Base-by-base conservation (phyloP, 1,284 basidiomycete species). In the Afroboletus lepidellus region DNA sequence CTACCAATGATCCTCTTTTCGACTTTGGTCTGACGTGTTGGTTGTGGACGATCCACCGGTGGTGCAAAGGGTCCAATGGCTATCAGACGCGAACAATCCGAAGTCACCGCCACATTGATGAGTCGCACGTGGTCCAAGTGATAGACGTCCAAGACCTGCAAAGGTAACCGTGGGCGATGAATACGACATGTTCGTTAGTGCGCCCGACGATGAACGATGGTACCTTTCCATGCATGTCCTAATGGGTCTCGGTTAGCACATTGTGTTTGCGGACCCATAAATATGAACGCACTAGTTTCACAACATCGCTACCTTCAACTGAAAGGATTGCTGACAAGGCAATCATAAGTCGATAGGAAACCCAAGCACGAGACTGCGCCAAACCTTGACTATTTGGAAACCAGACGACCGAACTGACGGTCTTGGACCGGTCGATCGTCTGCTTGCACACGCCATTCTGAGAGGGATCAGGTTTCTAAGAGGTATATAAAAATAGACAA, bases 1-100 rank as follows among this genome's bases (percentile, higher is more conserved):
- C 62, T 30, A 87, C 89, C 83, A 46, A 90, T 79, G 29, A 91
- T 79, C 29, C 85, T 81, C 59, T 91, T 91, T 64, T 91, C 88
- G 7, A 79, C 82, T 48, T 81, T 75, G 38, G 65, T 70, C 23
- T 82, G 87, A 66, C 81, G 86, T 58, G 81, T 87, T 1, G 89
- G 89, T 32, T 83, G 79, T 12, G 87, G 71, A 15, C 84, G 83
- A 43, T 77, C 73, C 0, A 75, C 73, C 3, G 85, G 85, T 39
- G 78, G 72, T 8, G 84, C 70, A 21, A 87, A 69, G 1, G 84
- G 85, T 3, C 85, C 88, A 38, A 90, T 84, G 37, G 80, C 86
- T 27, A 91, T 71, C 59, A 90, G 72, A 9, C 87, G 77, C 46
- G 72, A 64, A 33, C 77, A 75, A 62, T 90, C 85, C 8, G 81